Evolutionary conservation across 2,329 filamentous ascomycete species (phyloP), one percentile per base, ranked within the genome.

Genomic region (Sarocladiaceae sp.): DNA sequence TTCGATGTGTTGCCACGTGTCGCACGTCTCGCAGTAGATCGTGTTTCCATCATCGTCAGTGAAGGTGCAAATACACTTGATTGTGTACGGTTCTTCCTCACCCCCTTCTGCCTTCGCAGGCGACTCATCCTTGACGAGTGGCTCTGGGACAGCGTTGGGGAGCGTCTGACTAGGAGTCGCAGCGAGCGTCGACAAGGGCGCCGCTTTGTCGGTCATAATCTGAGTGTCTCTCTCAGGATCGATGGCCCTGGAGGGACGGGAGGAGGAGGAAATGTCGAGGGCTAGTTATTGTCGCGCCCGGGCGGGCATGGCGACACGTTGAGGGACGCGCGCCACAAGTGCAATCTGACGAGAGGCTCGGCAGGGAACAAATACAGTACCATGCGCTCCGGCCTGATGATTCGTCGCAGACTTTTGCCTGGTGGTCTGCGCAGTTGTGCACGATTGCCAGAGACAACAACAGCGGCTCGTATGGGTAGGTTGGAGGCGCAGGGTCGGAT

Each of bases 1-100:
- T 61, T 89, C 83, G 57, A 95, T 95, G 66, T 98, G 93, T 67
- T 98, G 93, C 93, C 93, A 98, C 41, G 89, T 93, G 62, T 95
- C 87, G 73, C 93, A 98, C 47, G 76, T 80, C 62, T 97, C 93
- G 74, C 93, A 98, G 66, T 90, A 88, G 50, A 98, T 94, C 48
- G 93, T 98, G 66, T 88, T 91, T 66, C 93, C 93, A 72, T 98
- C 93, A 73, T 98, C 93, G 70, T 95, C 89, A 63, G 81, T 72
- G 66, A 85, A 96, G 63, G 82, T 82, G 69, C 93, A 98, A 56
- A 97, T 95, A 77, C 93, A 98, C 74, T 94, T 95, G 71, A 97
- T 96, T 48, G 88, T 94, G 65, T 94, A 95, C 15, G 85, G 85
- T 65, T 91, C 85, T 66, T 90, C 85, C 57, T 83, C 80, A 48